Evolutionary conservation across 2,329 filamentous ascomycete genomes (phyloP).

Genomic region (Alternaria sp.): DNA sequence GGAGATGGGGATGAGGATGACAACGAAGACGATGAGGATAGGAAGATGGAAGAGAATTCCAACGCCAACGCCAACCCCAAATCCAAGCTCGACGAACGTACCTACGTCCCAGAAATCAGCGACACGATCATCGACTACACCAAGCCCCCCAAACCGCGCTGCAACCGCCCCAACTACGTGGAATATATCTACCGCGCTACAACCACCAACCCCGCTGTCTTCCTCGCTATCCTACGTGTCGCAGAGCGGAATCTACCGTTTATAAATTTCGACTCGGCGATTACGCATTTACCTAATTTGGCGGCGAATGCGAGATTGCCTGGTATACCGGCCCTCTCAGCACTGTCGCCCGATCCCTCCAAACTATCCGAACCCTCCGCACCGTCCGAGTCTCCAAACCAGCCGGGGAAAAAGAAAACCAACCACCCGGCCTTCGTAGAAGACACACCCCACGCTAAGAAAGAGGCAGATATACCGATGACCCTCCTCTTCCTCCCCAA

Average conservation of each 20-base stretch:
- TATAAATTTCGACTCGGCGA: conserved; percentile 23
- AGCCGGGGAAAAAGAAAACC: not conserved
- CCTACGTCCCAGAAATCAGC: not conserved
- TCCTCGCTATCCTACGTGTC: conserved; percentile 29
- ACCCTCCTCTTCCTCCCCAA: conserved; percentile 22
- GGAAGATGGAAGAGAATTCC: accelerated
- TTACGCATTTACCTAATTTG: conserved; percentile 30
- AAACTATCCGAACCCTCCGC: too few relatives aligned
- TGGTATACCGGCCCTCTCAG: not conserved
- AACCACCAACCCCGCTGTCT: conserved; percentile 25
- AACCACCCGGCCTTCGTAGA: not conserved
- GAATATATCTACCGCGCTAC: conserved; percentile 20
- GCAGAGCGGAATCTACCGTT: conserved; percentile 25
- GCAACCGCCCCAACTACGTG: not conserved
- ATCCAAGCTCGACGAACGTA: not conserved
- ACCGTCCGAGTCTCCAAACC: too few relatives aligned
- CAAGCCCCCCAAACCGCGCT: not conserved
- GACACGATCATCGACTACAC: not conserved
- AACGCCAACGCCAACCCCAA: not conserved
- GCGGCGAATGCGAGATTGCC: conserved; percentile 6
- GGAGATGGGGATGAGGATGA: too few relatives aligned
- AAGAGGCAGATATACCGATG: not conserved
- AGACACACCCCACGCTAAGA: not conserved
- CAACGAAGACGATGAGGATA: not conserved
- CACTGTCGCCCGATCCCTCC: not conserved